Evolutionary conservation across 2,329 filamentous ascomycete species (phyloP), one percentile per base, ranked within the genome.

Genomic region (Colletotrichum navitas): DNA sequence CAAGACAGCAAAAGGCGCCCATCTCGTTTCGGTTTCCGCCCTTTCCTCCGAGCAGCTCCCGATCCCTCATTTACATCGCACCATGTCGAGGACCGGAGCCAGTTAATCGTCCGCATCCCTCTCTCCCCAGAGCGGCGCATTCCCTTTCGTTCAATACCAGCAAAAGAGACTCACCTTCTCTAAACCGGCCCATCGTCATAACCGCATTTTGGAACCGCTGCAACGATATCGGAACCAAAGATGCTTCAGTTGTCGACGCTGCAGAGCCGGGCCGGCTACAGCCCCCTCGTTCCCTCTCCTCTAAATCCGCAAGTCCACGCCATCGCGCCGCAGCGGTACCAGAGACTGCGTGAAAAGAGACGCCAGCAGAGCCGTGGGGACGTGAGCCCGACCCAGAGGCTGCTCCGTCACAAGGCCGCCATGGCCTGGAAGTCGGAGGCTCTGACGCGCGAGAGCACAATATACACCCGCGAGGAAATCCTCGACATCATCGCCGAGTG

Each of bases 341-440:
- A 60, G 56, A 75, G 21, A 71, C 73, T 52, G 66, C 74, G 63
- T 39, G 70, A 66, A 39, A 74, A 65, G 63, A 67, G 70, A 16
- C 61, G 67, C 49, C 58, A 72, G 63, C 74, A 76, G 62, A 39
- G 47, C 54, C 63, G 64, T 34, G 71, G 72, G 49, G 76, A 77
- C 29, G 74, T 79, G 63, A 84, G 83, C 68, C 83, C 84, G 29
- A 81, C 82, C 0, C 78, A 85, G 74, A 77, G 77, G 39, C 75
- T 85, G 24, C 79, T 85, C 68, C 79, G 84, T 36, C 78, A 80
- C 67, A 85, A 84, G 73, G 84, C 82, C 1, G 82, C 81, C 6
- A 77, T 78, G 64, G 83, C 83, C 7, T 84, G 82, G 82, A 79
- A 76, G 24, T 80, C 79, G 41, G 66, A 72, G 8, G 66, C 70